Evolutionary conservation across 1,284 basidiomycete species (phyloP).

Genomic region (Cryptococcus sp.): DNA sequence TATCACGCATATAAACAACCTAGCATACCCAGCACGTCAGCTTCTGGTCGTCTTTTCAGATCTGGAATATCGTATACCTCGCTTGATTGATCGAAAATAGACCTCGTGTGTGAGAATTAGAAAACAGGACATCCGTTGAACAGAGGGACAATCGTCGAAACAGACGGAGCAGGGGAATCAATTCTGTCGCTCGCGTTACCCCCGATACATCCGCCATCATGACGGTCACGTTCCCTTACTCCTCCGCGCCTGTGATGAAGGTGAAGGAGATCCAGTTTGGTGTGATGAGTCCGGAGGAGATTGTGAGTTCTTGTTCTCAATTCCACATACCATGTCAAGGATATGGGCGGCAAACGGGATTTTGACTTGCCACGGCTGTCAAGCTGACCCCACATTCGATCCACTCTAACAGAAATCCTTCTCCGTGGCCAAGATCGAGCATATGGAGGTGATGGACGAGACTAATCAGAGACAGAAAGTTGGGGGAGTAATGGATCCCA

Average conservation of each 20-base stretch:
- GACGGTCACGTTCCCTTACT: conserved; percentile 65
- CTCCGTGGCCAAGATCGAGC: conserved; percentile 96
- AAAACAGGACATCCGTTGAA: not conserved
- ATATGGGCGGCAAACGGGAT: no score
- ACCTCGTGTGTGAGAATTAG: no score
- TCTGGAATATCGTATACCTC: no score
- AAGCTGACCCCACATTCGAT: conserved; percentile 11
- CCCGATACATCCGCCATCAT: conserved; percentile 25
- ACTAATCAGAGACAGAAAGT: conserved; percentile 80
- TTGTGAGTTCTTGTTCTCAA: conserved; percentile 63
- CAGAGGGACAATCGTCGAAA: not conserved
- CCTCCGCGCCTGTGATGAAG: conserved; percentile 87
- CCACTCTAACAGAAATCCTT: conserved; percentile 77
- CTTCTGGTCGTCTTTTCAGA: no score
- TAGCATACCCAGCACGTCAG: no score
- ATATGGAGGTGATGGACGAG: conserved; percentile 98
- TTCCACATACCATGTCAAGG: no score
- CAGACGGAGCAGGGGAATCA: no score
- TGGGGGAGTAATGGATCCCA: conserved; percentile 94
- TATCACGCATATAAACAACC: no score
- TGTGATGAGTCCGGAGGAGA: conserved; percentile 99
- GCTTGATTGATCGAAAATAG: no score
- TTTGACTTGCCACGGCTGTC: no score
- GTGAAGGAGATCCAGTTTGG: conserved; percentile 99
- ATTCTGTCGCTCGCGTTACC: not conserved